Evolutionary conservation across 768 basidiomycete species (phyloP).

Genomic region (Lyophyllum decastes): DNA sequence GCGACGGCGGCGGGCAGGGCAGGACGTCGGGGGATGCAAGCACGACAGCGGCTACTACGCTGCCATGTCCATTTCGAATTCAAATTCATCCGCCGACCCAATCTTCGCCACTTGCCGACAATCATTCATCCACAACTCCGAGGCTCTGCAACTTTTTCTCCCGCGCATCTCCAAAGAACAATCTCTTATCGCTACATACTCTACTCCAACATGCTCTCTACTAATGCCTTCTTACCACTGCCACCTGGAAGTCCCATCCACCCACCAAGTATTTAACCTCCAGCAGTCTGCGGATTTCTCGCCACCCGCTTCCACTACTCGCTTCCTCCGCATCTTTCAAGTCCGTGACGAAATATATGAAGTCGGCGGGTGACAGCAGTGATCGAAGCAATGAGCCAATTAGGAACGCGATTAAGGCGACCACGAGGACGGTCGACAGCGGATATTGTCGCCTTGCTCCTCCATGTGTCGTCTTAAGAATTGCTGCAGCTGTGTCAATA

Average conservation of each 20-base stretch:
- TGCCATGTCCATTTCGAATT: conserved; percentile 27
- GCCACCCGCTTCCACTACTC: conserved; percentile 59
- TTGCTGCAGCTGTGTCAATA: conserved; percentile 21
- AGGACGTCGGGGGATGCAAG: conserved; percentile 19
- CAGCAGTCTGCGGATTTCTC: conserved; percentile 80
- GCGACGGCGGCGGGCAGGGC: conserved; percentile 19
- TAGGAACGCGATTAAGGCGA: conserved; percentile 86
- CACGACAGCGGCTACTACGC: conserved; percentile 14
- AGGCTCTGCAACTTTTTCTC: neutral
- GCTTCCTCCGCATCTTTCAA: conserved; percentile 52
- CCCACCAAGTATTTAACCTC: conserved; percentile 82
- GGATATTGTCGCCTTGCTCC: conserved; percentile 33
- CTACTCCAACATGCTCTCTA: neutral
- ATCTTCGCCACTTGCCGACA: conserved; percentile 28
- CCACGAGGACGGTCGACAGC: conserved; percentile 64
- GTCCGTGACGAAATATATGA: conserved; percentile 76
- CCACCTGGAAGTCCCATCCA: conserved; percentile 89
- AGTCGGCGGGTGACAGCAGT: conserved; percentile 87
- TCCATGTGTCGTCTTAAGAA: conserved; percentile 13
- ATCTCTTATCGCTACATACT: neutral
- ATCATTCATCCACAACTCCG: conserved; percentile 15
- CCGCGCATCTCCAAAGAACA: neutral
- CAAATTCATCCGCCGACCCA: conserved; percentile 34
- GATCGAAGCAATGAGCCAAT: conserved; percentile 90
- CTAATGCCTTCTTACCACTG: conserved; percentile 75